Percentiles rank a stretch among this genome's conserved stretches.
Evolutionary conservation across 768 basidiomycete species (phyloP).

Genomic region (Collybia mongolica): DNA sequence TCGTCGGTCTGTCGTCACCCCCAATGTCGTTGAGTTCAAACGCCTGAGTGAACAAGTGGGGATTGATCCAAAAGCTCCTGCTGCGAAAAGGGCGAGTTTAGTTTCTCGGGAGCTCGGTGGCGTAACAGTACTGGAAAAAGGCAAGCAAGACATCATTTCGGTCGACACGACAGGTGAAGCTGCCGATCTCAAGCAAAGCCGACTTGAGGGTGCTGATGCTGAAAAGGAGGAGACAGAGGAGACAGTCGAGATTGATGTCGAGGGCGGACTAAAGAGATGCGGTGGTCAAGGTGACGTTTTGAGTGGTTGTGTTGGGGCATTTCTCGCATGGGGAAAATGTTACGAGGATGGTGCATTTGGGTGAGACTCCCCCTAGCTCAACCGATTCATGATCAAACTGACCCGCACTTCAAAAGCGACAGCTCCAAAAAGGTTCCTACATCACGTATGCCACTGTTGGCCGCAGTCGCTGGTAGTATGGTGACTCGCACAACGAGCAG

Average conservation of each 20-base stretch:
- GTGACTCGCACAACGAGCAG: constrained; percentile 85
- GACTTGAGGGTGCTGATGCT: constrained; percentile 40
- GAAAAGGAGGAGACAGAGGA: constrained; percentile 55
- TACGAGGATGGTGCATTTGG: constrained; percentile 85
- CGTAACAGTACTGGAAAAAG: constrained; percentile 90
- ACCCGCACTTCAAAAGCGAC: neutral
- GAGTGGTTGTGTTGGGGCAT: constrained; percentile 82
- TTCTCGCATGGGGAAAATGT: constrained; percentile 94
- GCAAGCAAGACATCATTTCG: constrained; percentile 77
- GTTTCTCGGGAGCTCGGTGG: constrained; percentile 81
- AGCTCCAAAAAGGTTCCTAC: constrained; percentile 34
- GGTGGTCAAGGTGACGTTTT: constrained; percentile 97
- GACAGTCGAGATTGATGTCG: constrained; percentile 60
- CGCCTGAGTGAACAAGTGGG: constrained; percentile 76
- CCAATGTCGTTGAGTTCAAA: constrained; percentile 92
- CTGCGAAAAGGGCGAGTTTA: constrained; percentile 57
- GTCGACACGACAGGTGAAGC: constrained; percentile 64
- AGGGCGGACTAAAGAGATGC: constrained; percentile 88
- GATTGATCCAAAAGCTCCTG: constrained; percentile 51
- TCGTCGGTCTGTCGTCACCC: constrained; percentile 84
- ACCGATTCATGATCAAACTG: neutral
- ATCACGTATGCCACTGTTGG: constrained; percentile 76
- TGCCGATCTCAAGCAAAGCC: constrained; percentile 42
- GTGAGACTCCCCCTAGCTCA: constrained; percentile 37
- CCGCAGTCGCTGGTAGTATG: constrained; percentile 83